Percentiles rank a stretch among this genome's conserved stretches.
Conservation (phyloP, 768 basidiomycete genomes). For the Naganishia vaughanmartiniae region DNA sequence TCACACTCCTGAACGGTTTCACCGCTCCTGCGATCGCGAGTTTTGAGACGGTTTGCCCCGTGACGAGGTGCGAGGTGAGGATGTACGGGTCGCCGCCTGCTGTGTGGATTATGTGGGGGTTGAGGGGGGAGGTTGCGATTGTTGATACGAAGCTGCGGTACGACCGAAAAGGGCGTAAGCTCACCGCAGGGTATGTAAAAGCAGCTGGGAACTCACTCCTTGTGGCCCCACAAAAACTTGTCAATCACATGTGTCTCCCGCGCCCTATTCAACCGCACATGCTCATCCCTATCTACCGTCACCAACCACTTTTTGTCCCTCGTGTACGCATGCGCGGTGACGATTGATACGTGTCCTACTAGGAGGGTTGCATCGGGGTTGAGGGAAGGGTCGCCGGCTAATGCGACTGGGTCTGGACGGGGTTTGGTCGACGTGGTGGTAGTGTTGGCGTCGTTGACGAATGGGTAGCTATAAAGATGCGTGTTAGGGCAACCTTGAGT, state of each 20-base stretch:
- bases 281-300: constrained; percentile 91
- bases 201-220: constrained; percentile 59
- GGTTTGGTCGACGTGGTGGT: constrained; percentile 42
- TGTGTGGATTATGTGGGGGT: constrained; percentile 61
- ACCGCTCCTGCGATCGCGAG: constrained; percentile 57
- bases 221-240: constrained; percentile 79
- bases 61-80: constrained; percentile 46
- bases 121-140: constrained; percentile 62
- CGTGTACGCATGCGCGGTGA: constrained; percentile 71
- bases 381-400: constrained; percentile 45
- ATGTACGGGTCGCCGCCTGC: constrained; percentile 87
- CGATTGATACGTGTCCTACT: constrained; percentile 76
- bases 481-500: background rate
- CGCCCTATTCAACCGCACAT: constrained; percentile 85
- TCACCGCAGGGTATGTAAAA: background rate
- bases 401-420: constrained; percentile 35
- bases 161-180: background rate
- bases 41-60: constrained; percentile 59
- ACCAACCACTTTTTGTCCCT: constrained; percentile 68
- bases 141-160: constrained; percentile 73
- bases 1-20: constrained; percentile 54
- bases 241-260: constrained; percentile 84
- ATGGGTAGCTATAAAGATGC: constrained; percentile 59
- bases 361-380: constrained; percentile 50
- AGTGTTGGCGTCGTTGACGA: constrained; percentile 50